phyloP scores from a whole-genome alignment of 2,329 filamentous ascomycete genomes.

The Boeremia lycopersici region DNA sequence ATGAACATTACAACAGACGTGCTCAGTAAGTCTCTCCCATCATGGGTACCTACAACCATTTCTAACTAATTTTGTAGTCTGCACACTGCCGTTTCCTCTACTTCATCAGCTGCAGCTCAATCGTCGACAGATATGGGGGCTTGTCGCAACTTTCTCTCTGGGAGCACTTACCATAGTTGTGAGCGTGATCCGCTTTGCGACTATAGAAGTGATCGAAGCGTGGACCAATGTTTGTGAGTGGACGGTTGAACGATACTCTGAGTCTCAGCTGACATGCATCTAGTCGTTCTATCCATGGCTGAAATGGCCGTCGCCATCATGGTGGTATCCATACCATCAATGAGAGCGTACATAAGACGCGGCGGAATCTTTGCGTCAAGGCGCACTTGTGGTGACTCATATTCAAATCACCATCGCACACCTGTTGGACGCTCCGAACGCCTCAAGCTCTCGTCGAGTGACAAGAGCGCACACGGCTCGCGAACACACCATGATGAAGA shows the following conservation, averaged over 20 bases:
- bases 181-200: constrained; percentile 28
- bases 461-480: constrained; percentile 15
- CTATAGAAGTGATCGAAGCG: constrained; percentile 28
- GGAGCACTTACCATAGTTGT: constrained; percentile 30
- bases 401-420: constrained; percentile 17
- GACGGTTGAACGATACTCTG: not conserved
- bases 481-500: constrained; percentile 18
- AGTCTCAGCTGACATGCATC: not conserved
- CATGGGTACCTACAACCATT: no score
- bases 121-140: constrained; percentile 28
- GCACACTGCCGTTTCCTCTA: constrained; percentile 30
- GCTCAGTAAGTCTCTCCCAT: constrained; percentile 11
- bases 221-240: constrained; percentile 36
- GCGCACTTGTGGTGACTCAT: constrained; percentile 22
- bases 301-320: constrained; percentile 36
- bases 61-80: constrained; percentile 17
- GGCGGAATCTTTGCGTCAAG: constrained; percentile 27
- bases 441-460: constrained; percentile 11
- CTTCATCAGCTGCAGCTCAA: constrained; percentile 27
- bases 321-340: constrained; percentile 32
- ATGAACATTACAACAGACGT: constrained; percentile 22
- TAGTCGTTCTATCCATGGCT: constrained; percentile 35
- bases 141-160: constrained; percentile 31
- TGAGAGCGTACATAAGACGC: constrained; percentile 29
- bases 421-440: constrained; percentile 13